These are phyloP conservation scores for Neophaeococcomyces aloes DNA, from an alignment of 2,329 filamentous ascomycete species.

Conservation along the genomic window DNA sequence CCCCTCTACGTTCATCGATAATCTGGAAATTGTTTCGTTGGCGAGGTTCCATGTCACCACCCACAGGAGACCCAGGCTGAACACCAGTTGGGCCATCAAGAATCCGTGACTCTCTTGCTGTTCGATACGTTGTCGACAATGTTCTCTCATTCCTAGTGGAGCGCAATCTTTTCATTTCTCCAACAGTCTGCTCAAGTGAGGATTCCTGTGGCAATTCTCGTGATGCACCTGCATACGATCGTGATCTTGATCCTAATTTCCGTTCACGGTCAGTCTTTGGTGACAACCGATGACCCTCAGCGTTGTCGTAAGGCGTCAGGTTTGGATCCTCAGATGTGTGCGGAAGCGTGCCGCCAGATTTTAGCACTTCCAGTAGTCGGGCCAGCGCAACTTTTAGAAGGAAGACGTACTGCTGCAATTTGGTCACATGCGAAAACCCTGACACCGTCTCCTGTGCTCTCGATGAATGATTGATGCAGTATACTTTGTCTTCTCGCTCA, in stretches of 20 bases:
- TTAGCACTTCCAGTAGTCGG: conserved; percentile 73
- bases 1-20: conserved; percentile 63
- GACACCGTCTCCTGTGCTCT: conserved; percentile 46
- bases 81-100: conserved; percentile 76
- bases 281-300: conserved; percentile 50
- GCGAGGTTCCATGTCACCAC: conserved; percentile 42
- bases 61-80: conserved; percentile 62
- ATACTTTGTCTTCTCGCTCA: conserved; percentile 55
- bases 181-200: conserved; percentile 89
- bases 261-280: conserved; percentile 41
- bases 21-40: conserved; percentile 51
- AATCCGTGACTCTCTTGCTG: conserved; percentile 79
- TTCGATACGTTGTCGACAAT: conserved; percentile 82
- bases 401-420: conserved; percentile 90
- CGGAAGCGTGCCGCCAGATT: conserved; percentile 70
- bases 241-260: conserved; percentile 59
- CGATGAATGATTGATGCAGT: conserved; percentile 49
- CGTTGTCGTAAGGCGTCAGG: conserved; percentile 54
- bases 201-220: conserved; percentile 55
- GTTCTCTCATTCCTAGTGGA: conserved; percentile 93
- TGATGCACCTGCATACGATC: conserved; percentile 57
- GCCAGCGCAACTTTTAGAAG: conserved; percentile 84
- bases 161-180: conserved; percentile 81
- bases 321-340: conserved; percentile 65
- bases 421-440: conserved; percentile 67